These are phyloP conservation scores for Sporothrix globosa DNA, from an alignment of 2,329 filamentous ascomycete species.

Conservation along the genomic window DNA sequence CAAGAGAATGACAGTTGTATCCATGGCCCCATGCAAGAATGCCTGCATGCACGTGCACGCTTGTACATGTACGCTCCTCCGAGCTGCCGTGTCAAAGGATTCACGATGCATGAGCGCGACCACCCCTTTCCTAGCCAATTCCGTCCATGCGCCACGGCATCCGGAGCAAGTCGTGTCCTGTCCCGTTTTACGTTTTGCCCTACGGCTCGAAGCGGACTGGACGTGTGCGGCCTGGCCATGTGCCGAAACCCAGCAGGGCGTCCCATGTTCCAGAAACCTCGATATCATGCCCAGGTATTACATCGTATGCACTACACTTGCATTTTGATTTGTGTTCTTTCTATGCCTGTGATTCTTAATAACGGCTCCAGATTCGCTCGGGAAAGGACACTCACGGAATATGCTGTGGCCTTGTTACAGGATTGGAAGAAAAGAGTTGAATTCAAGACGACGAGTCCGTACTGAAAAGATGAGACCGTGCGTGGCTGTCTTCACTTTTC, in stretches of 20 bases:
- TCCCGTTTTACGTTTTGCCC: not conserved
- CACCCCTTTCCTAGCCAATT: not conserved
- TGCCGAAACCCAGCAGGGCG: slow-evolving; percentile 7
- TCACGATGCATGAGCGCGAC: slow-evolving; percentile 17
- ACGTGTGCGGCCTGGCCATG: slow-evolving; percentile 4
- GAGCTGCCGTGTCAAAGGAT: slow-evolving; percentile 24
- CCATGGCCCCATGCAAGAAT: not conserved
- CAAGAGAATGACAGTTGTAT: not conserved
- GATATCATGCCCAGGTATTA: not conserved
- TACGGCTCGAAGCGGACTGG: slow-evolving; percentile 13
- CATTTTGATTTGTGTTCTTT: not conserved
- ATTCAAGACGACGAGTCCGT: not conserved
- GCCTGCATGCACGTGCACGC: slow-evolving; percentile 18
- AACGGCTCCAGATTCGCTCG: not conserved
- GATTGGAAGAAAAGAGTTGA: not conserved
- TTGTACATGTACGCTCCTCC: slow-evolving; percentile 22
- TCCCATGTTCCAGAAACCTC: not conserved
- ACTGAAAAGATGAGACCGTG: not conserved
- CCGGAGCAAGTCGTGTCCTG: slow-evolving; percentile 5
- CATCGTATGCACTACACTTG: not conserved
- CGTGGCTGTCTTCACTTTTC: not conserved
- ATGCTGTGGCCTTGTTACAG: slow-evolving; percentile 29
- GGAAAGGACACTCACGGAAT: slow-evolving; percentile 3
- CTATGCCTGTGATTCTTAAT: not conserved
- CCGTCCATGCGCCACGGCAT: not conserved